phyloP scores from a whole-genome alignment of 1,284 basidiomycete genomes.

The Pseudozyma tsukubaensis region DNA sequence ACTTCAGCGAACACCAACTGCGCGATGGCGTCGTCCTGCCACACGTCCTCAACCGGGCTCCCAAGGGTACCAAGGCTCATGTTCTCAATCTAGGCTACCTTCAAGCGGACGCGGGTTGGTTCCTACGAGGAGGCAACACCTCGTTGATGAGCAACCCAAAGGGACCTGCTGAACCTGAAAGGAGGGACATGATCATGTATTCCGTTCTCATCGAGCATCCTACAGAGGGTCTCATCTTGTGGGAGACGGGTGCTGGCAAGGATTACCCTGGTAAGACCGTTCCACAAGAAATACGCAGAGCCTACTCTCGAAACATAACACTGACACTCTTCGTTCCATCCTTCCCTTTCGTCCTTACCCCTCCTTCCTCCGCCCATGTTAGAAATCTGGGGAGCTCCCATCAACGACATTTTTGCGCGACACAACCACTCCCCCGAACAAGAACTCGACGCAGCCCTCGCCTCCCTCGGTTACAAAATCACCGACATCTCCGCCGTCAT shows the following conservation, averaged over 20 bases:
- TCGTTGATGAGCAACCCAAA: constrained; percentile 45
- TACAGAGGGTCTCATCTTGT: constrained; percentile 62
- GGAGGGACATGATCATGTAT: constrained; percentile 57
- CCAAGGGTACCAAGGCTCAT: constrained; percentile 61
- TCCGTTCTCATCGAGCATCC: constrained; percentile 65
- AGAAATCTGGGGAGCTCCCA: constrained; percentile 44
- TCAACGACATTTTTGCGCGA: constrained; percentile 55
- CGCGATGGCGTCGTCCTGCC: constrained; percentile 54
- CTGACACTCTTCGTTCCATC: background rate
- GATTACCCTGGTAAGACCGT: constrained; percentile 38
- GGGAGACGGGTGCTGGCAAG: constrained; percentile 64
- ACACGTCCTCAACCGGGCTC: constrained; percentile 52
- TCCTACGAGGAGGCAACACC: constrained; percentile 62
- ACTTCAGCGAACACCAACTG: constrained; percentile 46
- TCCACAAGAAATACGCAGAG: background rate
- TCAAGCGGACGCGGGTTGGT: constrained; percentile 62
- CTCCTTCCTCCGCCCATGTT: background rate
- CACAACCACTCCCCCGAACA: constrained; percentile 51
- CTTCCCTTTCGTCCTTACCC: background rate
- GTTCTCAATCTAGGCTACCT: constrained; percentile 64
- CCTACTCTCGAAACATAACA: background rate
- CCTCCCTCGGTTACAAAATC: constrained; percentile 57
- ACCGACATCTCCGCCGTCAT: constrained; percentile 54
- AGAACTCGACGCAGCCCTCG: constrained; percentile 64
- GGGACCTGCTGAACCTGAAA: constrained; percentile 40